Base-by-base conservation (phyloP, 306 rosid genomes). In the Potentilla sterilis region DNA sequence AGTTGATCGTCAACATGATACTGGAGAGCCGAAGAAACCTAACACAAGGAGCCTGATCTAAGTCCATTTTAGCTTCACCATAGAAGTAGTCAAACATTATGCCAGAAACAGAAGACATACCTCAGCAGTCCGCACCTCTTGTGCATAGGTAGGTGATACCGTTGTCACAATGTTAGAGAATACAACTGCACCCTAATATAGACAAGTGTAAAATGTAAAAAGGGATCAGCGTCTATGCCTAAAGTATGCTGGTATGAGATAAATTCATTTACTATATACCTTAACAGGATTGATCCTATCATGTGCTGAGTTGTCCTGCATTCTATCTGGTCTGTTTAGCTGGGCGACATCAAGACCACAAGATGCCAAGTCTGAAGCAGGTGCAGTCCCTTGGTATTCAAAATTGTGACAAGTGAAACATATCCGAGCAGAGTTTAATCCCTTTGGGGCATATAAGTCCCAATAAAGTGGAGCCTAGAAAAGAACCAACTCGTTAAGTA, bases 351-450 rank as follows among this genome's bases (percentile, higher is more conserved):
- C 92, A 82, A 95, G 99, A 77, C 99, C 99, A 72, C 97, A 95
- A 38, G 87, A 87, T 75, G 82, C 88, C 82, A 95, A 79, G 69
- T 90, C 91, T 52, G 96, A 88, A 82, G 97, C 96, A 73, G 87
- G 81, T 41, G 97, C 92, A 79, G 78, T 83, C 79, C 99, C 99
- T 81, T 95, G 99, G 84, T 95, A 95, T 83, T 95, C 97, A 86
- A 95, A 95, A 80, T 95, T 95, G 88, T 95, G 99, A 87, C 99
- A 95, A 70, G 99, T 95, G 81, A 95, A 95, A 76, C 97, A 95
- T 84, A 95, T 89, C 86, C 97, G 89, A 76, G 97, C 97, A 32
- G 99, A 92, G 86, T 89, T 89, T 64, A 95, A 82, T 59, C 99
- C 99, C 77, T 85, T 92, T 47, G 89, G 90, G 48, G 70, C 82